Evolutionary conservation across 192 early-diverging fungal species (phyloP), one percentile per base, ranked within the genome.

Genomic region (Jimgerdemannia lactiflua): DNA sequence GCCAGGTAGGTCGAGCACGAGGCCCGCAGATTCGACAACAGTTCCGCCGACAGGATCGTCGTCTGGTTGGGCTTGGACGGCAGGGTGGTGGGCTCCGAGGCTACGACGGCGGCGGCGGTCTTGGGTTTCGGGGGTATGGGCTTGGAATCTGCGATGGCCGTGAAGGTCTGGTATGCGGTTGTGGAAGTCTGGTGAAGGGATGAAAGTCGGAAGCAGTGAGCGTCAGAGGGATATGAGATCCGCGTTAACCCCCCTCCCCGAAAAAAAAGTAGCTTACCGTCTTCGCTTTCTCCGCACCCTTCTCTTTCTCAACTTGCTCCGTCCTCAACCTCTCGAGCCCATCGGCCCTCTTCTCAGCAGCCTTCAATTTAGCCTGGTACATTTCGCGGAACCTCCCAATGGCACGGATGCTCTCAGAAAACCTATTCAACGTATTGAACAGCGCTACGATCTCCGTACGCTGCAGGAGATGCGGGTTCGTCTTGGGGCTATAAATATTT

Each of bases 401-500:
- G 8, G 92, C 92, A 9, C 87, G 82, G 17, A 99, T 78, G 75
- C 92, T 94, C 75, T 95, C 91, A 14, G 96, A 97, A 65, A 98
- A 85, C 74, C 96, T 91, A 80, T 92, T 88, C 74, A 97, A 92
- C 7, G 95, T 93, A 71, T 97, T 99, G 64, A 99, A 86, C 14
- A 99, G 82, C 0, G 97, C 89, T 8, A 99, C 96, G 40, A 99
- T 88, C 81, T 99, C 97, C n/a, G 86, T 80, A 14, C 93, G 87
- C 18, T 89, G 83, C 39, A 96, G 78, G 4, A 89, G 67, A 41
- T 84, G 86, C 3, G 86, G 85, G 4, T 84, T 86, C 7, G 84
- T 81, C 19, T 85, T 86, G 65, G 79, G 84, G 44, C 88, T 88
- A 64, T 9, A 71, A 70, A 44, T 63, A 41, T 75, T 65, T 29